Evolutionary conservation across 345 rosid genomes (phyloP), one percentile per base, ranked within the genome.

Genomic region (Ceriops zippeliana): DNA sequence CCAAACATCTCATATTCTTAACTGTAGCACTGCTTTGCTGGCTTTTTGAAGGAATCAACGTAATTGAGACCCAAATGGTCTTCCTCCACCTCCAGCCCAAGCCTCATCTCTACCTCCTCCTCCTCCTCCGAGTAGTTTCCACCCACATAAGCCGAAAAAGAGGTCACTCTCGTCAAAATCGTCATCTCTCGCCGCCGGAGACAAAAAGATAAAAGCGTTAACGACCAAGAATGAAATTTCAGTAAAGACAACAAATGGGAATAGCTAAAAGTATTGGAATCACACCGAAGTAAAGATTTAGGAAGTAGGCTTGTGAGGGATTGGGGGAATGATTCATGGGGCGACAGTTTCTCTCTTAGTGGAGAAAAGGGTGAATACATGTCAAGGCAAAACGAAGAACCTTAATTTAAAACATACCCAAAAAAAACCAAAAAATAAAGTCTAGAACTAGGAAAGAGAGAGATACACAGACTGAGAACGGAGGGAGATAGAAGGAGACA

Each of bases 331-430:
- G 79, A 62, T 61, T 76, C 80, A 2, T 63, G 74, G 27, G 73
- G 77, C 1, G 84, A 58, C 6, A 78, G 74, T 57, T 73, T 84
- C 81, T 87, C 90, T 5, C 87, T 56, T 52, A 70, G 30, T 24
- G 75, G 79, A 49, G 79, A 76, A 15, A 93, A 84, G 1, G 97
- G 98, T 30, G 96, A 89, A 5, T 8, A 26, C n/a, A 53, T 3
- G 11, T 8, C 24, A 53, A 53, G 0, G 4, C 13, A 53, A 53
- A 2, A 24, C 58, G 1, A 53, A 53, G 27, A 21, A 53, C 24
- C 11, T 53, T 53, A 21, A 6, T 11, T 21, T 1, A 6, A 21
- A 52, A 37, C 31, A 21, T 7, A n/a, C 52, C 9, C 19, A 27
- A 67, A 60, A 28, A 37, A 32, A 64, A 34, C 17, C 7, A 59